Percentiles rank a stretch among this genome's conserved stretches.
These are phyloP conservation scores for Arthrobotrys conoides DNA, from an alignment of 2,329 filamentous ascomycete genomes.

Conservation along the genomic window DNA sequence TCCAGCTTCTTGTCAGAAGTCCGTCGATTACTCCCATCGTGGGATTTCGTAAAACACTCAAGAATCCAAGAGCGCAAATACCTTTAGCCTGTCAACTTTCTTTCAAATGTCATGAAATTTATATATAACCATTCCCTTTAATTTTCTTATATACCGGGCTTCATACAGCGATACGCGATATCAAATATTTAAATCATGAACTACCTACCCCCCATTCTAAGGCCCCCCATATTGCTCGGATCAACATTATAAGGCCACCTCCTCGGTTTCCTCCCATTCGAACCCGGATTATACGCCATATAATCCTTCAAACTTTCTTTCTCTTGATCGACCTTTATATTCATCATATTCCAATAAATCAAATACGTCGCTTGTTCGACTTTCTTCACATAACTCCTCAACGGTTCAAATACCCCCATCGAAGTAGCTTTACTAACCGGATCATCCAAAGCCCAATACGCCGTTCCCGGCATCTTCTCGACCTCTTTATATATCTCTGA, in stretches of 20 bases:
- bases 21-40: conserved; percentile 2
- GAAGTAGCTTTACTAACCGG: neutral
- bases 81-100: neutral
- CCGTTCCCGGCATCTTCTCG: neutral
- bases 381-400: neutral
- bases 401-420: neutral
- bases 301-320: neutral
- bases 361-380: conserved; percentile 3
- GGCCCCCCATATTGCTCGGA: neutral
- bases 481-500: neutral
- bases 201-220: neutral
- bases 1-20: neutral
- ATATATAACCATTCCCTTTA: neutral
- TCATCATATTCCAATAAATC: conserved; percentile 26
- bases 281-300: conserved; percentile 3
- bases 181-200: too few species aligned
- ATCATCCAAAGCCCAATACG: neutral
- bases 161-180: too few species aligned
- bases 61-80: conserved; percentile 3
- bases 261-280: conserved; percentile 5
- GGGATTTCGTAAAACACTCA: conserved; percentile 23
- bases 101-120: too few species aligned
- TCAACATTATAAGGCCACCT: conserved; percentile 8
- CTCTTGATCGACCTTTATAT: conserved; percentile 12
- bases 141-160: too few species aligned